Percentiles rank a stretch among this genome's conserved stretches.
Evolutionary conservation across 2,329 filamentous ascomycete species (phyloP).

Genomic region (Alternaria brassicae): DNA sequence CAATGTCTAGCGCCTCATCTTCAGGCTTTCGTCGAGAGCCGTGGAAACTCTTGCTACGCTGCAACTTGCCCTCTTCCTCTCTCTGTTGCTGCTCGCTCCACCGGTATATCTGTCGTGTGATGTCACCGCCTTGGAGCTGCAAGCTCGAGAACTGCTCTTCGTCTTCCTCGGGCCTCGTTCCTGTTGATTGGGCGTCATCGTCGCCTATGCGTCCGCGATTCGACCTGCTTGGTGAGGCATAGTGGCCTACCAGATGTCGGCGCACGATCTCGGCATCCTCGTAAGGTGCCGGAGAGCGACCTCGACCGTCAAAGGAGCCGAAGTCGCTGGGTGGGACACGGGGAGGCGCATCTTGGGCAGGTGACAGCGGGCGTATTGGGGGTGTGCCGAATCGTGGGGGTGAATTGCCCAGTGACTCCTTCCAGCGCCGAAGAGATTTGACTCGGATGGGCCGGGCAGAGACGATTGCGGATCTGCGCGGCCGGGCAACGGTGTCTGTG

Average conservation of each 20-base stretch:
- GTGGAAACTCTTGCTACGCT: slow-evolving; percentile 88
- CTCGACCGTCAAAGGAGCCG: slow-evolving; percentile 80
- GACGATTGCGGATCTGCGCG: slow-evolving; percentile 64
- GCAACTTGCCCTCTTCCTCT: slow-evolving; percentile 66
- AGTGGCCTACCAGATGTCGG: slow-evolving; percentile 75
- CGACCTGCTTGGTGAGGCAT: slow-evolving; percentile 48
- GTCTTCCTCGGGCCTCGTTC: slow-evolving; percentile 54
- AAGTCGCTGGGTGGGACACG: slow-evolving; percentile 73
- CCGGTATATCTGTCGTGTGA: slow-evolving; percentile 92
- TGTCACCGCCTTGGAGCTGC: slow-evolving; percentile 89
- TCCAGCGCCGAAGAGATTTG: slow-evolving; percentile 90
- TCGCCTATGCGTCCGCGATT: slow-evolving; percentile 35
- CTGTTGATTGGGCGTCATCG: slow-evolving; percentile 35
- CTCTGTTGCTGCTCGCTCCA: slow-evolving; percentile 91
- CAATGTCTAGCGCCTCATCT: slow-evolving; percentile 81
- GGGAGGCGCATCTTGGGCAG: slow-evolving; percentile 54
- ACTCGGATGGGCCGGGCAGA: slow-evolving; percentile 78
- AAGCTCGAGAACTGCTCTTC: slow-evolving; percentile 91
- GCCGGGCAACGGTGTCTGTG: slow-evolving; percentile 69
- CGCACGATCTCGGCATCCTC: slow-evolving; percentile 93
- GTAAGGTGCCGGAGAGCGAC: slow-evolving; percentile 65
- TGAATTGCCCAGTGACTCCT: slow-evolving; percentile 73
- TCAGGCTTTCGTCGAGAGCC: slow-evolving; percentile 79
- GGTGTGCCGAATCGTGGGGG: slow-evolving; percentile 71
- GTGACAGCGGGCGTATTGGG: slow-evolving; percentile 64